Conservation (phyloP, 1,284 basidiomycete genomes). For the Trametes pubescens region DNA sequence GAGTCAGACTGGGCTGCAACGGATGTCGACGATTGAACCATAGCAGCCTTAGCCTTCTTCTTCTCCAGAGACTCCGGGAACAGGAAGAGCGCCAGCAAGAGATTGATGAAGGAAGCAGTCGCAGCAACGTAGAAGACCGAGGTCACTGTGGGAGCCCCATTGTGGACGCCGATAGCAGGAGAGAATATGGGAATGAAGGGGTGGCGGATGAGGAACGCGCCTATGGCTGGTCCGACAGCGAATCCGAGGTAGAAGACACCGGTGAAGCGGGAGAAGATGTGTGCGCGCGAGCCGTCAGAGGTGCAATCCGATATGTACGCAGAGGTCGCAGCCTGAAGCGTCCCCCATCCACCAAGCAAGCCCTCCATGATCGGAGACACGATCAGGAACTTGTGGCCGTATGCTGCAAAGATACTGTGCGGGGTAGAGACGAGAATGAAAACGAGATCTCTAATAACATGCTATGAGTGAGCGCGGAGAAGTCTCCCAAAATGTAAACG, state of each 20-base stretch:
- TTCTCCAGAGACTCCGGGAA: conserved; percentile 70
- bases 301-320: conserved; percentile 91
- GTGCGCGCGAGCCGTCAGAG: conserved; percentile 82
- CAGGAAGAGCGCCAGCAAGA: conserved; percentile 62
- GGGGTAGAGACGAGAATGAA: conserved; percentile 84
- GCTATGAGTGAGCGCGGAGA: conserved; percentile 1
- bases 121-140: conserved; percentile 68
- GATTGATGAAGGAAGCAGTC: conserved; percentile 54
- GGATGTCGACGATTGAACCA: conserved; percentile 40
- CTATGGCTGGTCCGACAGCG: conserved; percentile 76
- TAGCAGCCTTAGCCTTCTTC: conserved; percentile 48
- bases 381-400: conserved; percentile 80
- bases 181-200: conserved; percentile 53
- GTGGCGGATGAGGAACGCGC: conserved; percentile 72
- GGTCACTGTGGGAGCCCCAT: conserved; percentile 50
- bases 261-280: conserved; percentile 82
- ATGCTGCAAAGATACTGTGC: conserved; percentile 65
- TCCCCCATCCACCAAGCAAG: conserved; percentile 86
- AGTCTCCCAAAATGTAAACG: neutral
- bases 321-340: conserved; percentile 78
- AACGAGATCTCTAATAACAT: conserved; percentile 66
- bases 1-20: conserved; percentile 31
- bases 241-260: conserved; percentile 79
- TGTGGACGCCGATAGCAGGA: conserved; percentile 36
- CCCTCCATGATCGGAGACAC: conserved; percentile 87